A percentile compares a stretch with the other conserved stretches of the same genome.
These are phyloP conservation scores for Dorcoceras hygrometricum DNA, from an alignment of 257 asterid species.

Conservation along the genomic window DNA sequence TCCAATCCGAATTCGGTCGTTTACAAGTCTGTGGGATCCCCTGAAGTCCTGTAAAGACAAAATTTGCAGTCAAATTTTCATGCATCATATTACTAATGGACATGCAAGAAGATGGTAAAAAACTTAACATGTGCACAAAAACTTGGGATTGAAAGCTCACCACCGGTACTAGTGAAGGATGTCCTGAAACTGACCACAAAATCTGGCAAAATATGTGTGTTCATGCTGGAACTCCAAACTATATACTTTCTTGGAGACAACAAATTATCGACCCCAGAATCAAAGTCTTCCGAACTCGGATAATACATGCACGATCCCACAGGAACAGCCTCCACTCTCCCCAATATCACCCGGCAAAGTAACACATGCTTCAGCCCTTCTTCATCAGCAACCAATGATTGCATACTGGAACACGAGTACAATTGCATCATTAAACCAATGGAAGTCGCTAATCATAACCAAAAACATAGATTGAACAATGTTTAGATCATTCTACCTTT, in stretches of 20 bases:
- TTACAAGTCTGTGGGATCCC: constrained; percentile 20
- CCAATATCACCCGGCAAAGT: constrained; percentile 62
- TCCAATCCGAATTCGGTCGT: constrained; percentile 46
- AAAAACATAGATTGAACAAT: neutral
- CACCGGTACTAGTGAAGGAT: constrained; percentile 26
- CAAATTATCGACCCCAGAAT: constrained; percentile 53
- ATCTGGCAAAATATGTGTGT: constrained; percentile 60
- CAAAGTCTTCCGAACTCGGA: constrained; percentile 53
- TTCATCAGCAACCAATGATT: constrained; percentile 37
- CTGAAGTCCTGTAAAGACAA: constrained; percentile 25
- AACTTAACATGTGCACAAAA: neutral
- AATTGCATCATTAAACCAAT: neutral
- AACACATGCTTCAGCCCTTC: constrained; percentile 46
- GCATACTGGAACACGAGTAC: constrained; percentile 33
- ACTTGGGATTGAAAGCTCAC: constrained; percentile 25
- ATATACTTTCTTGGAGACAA: constrained; percentile 45
- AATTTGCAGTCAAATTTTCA: neutral
- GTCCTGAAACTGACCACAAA: constrained; percentile 46
- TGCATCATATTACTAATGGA: neutral
- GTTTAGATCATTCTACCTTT: constrained; percentile 33
- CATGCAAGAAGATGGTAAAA: neutral
- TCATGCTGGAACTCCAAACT: constrained; percentile 55
- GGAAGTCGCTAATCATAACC: neutral
- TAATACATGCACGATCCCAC: constrained; percentile 36
- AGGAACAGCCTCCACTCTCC: constrained; percentile 37